These are phyloP conservation scores for Nymphaea colorata DNA, from an alignment of 164 flowering plant species.

Conservation along the genomic window DNA sequence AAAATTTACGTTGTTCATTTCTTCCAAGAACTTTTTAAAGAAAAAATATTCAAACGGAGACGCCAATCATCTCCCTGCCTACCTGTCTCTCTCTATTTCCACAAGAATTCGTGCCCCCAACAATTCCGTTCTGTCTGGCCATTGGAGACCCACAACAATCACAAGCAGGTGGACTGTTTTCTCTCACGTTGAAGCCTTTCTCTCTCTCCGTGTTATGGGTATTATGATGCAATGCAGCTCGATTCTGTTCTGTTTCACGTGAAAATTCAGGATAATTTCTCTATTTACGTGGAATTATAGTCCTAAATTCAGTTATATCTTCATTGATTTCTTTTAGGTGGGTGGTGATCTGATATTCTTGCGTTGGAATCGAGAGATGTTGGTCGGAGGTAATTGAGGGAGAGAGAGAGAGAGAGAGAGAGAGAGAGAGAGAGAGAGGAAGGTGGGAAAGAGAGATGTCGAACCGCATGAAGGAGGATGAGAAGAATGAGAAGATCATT, in stretches of 20 bases:
- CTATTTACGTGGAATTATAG: not conserved
- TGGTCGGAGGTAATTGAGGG: not conserved
- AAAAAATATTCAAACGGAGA: no score
- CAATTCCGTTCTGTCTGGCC: no score
- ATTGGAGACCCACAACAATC: no score
- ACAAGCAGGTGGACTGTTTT: no score
- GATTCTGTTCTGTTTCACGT: not conserved
- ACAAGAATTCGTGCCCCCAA: no score
- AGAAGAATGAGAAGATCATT: constrained; percentile 77
- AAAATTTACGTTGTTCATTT: no score
- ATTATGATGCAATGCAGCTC: not conserved
- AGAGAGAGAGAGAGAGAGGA: not conserved
- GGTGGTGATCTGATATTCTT: not conserved
- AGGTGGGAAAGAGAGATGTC: constrained; percentile 35
- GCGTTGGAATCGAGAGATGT: not conserved
- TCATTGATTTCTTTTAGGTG: not conserved
- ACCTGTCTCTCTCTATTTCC: no score
- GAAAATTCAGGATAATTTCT: no score
- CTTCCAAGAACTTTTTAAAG: no score
- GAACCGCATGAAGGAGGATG: constrained; percentile 75
- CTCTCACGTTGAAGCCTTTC: not conserved
- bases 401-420: no score
- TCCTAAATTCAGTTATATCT: not conserved
- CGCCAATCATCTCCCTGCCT: no score
- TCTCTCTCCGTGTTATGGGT: not conserved